Base-by-base conservation (phyloP, 371 early-diverging fungal species). In the Mortierella sp. region DNA sequence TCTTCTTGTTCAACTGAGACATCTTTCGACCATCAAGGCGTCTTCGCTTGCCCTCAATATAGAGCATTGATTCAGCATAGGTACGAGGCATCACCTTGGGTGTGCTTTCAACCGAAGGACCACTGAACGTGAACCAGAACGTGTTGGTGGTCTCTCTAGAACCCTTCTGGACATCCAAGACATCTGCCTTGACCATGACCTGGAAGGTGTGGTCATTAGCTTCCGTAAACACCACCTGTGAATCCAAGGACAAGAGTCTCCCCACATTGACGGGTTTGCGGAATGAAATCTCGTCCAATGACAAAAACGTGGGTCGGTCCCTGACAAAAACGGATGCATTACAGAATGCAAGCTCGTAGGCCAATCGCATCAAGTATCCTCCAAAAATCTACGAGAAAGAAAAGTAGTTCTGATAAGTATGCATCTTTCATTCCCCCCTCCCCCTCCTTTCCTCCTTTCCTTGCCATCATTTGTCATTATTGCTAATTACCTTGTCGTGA, bases 261-360 rank as follows among this genome's bases (percentile, higher is more conserved):
- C 98, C 97, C 57, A 98, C 91, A 50, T 91, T 91, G n/a, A 98
- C 98, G 0, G 98, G 97, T 70, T 88, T 90, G 15, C 88, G 82
- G 76, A 98, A 98, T 9, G 90, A 80, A 62, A 96, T 91, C 69
- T 98, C 97, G 75, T 97, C 98, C 61, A 96, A 84, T 4, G 96
- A 91, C 19, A 92, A 74, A 51, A 94, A 88, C 0, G 59, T 79
- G 4, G 89, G 89, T 4, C 86, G 84, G 9, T 84, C 72, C 15
- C 86, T 83, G 37, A 87, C 82, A 57, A 89, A 93, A 9, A 94
- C 73, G 2, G 87, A 84, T 1, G 91, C 94, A 47, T 91, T 91
- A 21, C 92, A 85, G 82, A 87, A 93, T 1, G 94, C 95, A 0
- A 98, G 85, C 70, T 94, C 93, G 68, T 88, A 93, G 2, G 94